These are phyloP conservation scores for Diospyros kaki DNA, from an alignment of 148 eudicot genomes.

Conservation along the genomic window DNA sequence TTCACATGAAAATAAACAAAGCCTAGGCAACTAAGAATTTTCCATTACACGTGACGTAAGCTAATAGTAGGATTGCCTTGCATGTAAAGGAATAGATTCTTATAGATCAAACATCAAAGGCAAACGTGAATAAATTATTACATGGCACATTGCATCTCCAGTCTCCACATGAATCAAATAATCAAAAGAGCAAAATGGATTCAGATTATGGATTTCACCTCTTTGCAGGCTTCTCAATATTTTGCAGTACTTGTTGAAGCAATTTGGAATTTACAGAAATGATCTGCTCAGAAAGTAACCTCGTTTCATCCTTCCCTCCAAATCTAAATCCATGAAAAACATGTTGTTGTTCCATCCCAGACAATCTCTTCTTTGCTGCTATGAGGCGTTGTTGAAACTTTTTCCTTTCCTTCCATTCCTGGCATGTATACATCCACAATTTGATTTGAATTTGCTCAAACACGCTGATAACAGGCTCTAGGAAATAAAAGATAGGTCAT, in stretches of 20 bases:
- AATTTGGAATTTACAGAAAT: constrained; percentile 57
- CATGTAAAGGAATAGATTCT: neutral
- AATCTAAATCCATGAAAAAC: constrained; percentile 75
- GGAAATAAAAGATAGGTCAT: neutral
- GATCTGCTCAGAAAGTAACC: constrained; percentile 71
- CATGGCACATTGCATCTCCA: neutral
- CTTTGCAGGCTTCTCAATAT: constrained; percentile 30
- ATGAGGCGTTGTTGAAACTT: constrained; percentile 69
- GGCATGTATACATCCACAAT: constrained; percentile 11
- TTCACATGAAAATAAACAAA: neutral
- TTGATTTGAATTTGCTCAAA: constrained; percentile 2
- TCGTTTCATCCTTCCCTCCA: constrained; percentile 63
- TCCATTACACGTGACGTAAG: neutral
- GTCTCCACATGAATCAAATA: constrained; percentile 2
- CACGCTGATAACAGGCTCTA: neutral
- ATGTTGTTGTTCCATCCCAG: constrained; percentile 82
- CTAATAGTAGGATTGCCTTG: constrained; percentile 1
- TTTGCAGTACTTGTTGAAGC: constrained; percentile 67
- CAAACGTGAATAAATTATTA: neutral
- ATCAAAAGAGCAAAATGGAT: neutral
- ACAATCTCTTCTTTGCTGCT: constrained; percentile 89
- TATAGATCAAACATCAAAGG: neutral
- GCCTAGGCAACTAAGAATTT: neutral
- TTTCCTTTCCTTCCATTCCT: constrained; percentile 97
- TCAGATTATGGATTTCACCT: constrained; percentile 38